Evolutionary conservation across 208 protist genomes (phyloP).

Genomic region (Acanthamoeba triangularis): DNA sequence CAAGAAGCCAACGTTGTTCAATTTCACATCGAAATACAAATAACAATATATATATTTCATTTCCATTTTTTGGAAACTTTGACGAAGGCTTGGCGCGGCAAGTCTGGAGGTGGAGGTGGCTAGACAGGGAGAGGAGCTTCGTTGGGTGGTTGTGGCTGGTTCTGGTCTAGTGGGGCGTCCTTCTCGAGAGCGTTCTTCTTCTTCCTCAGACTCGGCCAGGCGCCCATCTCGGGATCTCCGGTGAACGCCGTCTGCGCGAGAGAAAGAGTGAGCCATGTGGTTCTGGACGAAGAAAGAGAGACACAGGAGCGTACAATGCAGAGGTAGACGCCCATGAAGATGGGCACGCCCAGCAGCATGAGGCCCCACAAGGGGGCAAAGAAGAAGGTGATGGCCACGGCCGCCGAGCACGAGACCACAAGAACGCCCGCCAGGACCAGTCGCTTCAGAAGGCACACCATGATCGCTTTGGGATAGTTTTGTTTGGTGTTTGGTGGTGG

Average conservation of each 20-base stretch:
- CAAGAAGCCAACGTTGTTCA: too few relatives aligned
- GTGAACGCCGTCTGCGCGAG: neutral
- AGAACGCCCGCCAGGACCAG: neutral
- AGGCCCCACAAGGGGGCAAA: neutral
- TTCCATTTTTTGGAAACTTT: too few relatives aligned
- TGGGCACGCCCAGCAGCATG: neutral
- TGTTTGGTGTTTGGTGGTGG: neutral
- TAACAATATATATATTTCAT: too few relatives aligned
- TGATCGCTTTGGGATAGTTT: neutral
- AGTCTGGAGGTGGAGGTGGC: too few relatives aligned
- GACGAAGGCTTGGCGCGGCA: too few relatives aligned
- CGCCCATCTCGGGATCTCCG: neutral
- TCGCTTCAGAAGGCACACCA: neutral
- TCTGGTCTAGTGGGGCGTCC: neutral
- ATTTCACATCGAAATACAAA: too few relatives aligned
- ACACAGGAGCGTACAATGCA: neutral
- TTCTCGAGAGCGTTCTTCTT: neutral
- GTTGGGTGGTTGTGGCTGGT: too few relatives aligned
- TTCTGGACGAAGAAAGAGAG: neutral
- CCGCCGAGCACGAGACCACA: neutral
- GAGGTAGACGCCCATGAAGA: neutral
- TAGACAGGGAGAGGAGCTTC: too few relatives aligned
- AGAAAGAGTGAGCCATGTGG: neutral
- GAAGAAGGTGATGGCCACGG: slow-evolving; percentile 31
- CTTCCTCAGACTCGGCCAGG: neutral